Evolutionary conservation across 2,329 filamentous ascomycete genomes (phyloP).

Genomic region (Atkinsonella hypoxylon): DNA sequence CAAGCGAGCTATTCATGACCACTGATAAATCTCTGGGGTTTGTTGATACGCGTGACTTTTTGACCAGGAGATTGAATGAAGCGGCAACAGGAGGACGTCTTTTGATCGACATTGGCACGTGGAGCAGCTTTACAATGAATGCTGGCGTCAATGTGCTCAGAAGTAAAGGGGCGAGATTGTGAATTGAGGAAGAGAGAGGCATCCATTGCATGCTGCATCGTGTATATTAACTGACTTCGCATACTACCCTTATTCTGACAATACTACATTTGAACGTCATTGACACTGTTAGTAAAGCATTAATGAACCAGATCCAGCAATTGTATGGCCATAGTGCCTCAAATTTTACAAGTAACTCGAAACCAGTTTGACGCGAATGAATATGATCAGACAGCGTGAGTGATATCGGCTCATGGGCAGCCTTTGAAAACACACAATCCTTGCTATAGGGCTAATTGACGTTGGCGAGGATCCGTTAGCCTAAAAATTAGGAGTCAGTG

Average conservation of each 20-base stretch:
- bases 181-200: constrained; percentile 11
- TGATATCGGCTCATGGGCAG: neutral
- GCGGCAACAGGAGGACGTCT: constrained; percentile 48
- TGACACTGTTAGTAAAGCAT: neutral
- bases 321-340: neutral
- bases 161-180: constrained; percentile 80
- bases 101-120: constrained; percentile 55
- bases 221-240: neutral
- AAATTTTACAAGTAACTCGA: neutral
- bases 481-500: constrained; percentile 19
- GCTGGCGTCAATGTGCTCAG: constrained; percentile 71
- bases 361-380: too few relatives aligned
- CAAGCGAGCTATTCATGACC: constrained; percentile 87
- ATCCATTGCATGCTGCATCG: too few relatives aligned
- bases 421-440: neutral
- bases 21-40: constrained; percentile 68
- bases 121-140: constrained; percentile 69
- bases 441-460: constrained; percentile 23
- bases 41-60: constrained; percentile 64
- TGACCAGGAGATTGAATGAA: constrained; percentile 65
- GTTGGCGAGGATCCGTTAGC: constrained; percentile 47
- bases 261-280: neutral
- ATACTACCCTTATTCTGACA: neutral
- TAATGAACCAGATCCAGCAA: neutral
- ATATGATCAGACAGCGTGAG: too few relatives aligned